Evolutionary conservation across 371 early-diverging fungal species (phyloP).

Genomic region (Mucor racemosus): DNA sequence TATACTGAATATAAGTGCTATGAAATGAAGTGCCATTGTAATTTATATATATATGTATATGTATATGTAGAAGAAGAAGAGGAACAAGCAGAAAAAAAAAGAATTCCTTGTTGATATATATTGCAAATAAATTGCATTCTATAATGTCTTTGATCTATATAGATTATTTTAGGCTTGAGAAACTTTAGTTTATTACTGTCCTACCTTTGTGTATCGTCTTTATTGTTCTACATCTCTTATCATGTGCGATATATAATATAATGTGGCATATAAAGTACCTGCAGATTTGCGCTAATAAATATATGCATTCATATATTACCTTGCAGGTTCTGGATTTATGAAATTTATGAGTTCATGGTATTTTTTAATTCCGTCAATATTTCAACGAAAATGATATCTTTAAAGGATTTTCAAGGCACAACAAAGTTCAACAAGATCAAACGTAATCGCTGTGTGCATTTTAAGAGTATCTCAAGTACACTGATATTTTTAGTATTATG

Average conservation of each 20-base stretch:
- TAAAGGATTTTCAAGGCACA: too few relatives aligned
- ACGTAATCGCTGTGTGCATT: too few relatives aligned
- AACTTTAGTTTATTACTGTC: constrained; percentile 1
- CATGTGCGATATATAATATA: background rate
- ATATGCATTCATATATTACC: background rate
- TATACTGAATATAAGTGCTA: constrained; percentile 30
- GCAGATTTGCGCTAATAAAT: background rate
- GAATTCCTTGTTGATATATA: too few relatives aligned
- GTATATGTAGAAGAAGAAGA: background rate
- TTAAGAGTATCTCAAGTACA: too few relatives aligned
- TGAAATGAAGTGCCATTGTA: constrained; percentile 23
- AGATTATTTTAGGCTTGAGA: constrained; percentile 1
- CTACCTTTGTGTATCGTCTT: background rate
- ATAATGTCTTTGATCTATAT: constrained; percentile 1
- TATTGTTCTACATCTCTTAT: background rate
- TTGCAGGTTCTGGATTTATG: too few relatives aligned
- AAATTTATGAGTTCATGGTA: too few relatives aligned
- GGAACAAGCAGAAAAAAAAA: too few relatives aligned
- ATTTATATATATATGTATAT: too few relatives aligned
- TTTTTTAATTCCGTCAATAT: too few relatives aligned
- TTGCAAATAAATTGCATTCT: background rate
- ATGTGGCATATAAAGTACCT: background rate
- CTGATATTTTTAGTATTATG: background rate
- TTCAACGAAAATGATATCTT: too few relatives aligned
- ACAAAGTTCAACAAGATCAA: too few relatives aligned